Percentiles rank a stretch among this genome's conserved stretches.
These are phyloP conservation scores for Leccinum longicurvipes DNA, from an alignment of 768 basidiomycete species.

Conservation along the genomic window DNA sequence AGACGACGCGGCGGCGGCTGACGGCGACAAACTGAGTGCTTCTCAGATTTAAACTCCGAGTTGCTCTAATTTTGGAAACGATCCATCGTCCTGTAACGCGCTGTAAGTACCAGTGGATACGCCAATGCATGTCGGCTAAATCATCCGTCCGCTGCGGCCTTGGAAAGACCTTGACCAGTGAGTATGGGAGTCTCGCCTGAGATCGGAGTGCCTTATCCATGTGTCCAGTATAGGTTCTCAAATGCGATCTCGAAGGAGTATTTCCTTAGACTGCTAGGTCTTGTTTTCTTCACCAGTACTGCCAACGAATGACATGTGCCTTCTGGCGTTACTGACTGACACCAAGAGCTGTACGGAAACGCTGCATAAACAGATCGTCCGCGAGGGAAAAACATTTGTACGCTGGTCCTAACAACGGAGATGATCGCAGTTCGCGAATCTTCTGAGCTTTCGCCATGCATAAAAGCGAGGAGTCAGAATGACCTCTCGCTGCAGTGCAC, in stretches of 20 bases:
- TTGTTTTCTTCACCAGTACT: no score
- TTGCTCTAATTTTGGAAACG: no score
- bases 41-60: no score
- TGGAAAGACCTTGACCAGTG: no score
- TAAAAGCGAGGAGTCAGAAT: conserved; percentile 1
- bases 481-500: not conserved
- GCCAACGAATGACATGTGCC: no score
- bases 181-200: not conserved
- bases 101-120: no score
- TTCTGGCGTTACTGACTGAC: not conserved
- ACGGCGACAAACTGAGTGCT: no score
- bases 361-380: not conserved
- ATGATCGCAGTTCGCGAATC: not conserved
- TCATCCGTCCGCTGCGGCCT: no score
- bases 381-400: not conserved
- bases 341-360: not conserved
- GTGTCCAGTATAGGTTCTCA: not conserved
- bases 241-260: not conserved
- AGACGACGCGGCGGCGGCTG: no score
- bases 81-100: no score
- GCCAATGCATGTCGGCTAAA: no score
- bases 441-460: not conserved
- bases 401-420: not conserved
- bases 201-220: not conserved
- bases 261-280: no score